Percentiles rank a stretch among this genome's conserved stretches.
These are phyloP conservation scores for Yamadazyma kitorensis DNA, from an alignment of 805 yeast species.

Conservation along the genomic window DNA sequence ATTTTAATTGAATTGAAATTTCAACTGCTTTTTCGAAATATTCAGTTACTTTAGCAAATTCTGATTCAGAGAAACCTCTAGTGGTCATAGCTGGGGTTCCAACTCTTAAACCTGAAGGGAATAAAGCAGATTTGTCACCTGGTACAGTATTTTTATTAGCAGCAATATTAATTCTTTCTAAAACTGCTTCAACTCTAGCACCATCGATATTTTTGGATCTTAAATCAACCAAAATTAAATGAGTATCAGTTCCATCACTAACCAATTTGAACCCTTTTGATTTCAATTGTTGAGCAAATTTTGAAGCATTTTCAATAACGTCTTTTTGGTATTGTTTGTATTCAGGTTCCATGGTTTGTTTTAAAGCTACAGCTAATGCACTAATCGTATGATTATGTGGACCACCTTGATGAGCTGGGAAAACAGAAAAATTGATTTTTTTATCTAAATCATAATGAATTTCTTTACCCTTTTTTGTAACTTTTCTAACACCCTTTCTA, in stretches of 20 bases:
- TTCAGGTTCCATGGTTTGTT: constrained; percentile 89
- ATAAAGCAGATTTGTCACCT: constrained; percentile 94
- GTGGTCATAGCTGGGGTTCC: constrained; percentile 99
- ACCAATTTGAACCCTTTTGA: constrained; percentile 76
- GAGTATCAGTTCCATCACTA: constrained; percentile 95
- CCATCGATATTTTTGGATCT: constrained; percentile 92
- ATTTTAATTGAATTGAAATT: constrained; percentile 60
- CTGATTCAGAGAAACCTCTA: constrained; percentile 89
- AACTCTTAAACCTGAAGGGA: constrained; percentile 95
- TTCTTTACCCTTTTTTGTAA: constrained; percentile 88
- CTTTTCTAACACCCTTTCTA: constrained; percentile 91
- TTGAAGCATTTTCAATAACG: constrained; percentile 84
- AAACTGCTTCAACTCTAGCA: constrained; percentile 93
- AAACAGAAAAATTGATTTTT: constrained; percentile 95
- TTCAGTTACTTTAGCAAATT: constrained; percentile 74
- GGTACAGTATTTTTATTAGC: constrained; percentile 97
- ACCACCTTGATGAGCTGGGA: constrained; percentile 99
- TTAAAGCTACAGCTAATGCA: constrained; percentile 94
- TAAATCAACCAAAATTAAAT: constrained; percentile 87
- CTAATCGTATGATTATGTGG: constrained; percentile 99
- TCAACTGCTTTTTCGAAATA: constrained; percentile 78
- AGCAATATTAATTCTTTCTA: constrained; percentile 93
- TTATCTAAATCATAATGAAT: constrained; percentile 86
- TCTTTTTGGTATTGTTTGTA: constrained; percentile 86
- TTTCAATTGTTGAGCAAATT: constrained; percentile 73